These are phyloP conservation scores for Colletotrichum sp. DNA, from an alignment of 2,329 filamentous ascomycete species.

Conservation along the genomic window DNA sequence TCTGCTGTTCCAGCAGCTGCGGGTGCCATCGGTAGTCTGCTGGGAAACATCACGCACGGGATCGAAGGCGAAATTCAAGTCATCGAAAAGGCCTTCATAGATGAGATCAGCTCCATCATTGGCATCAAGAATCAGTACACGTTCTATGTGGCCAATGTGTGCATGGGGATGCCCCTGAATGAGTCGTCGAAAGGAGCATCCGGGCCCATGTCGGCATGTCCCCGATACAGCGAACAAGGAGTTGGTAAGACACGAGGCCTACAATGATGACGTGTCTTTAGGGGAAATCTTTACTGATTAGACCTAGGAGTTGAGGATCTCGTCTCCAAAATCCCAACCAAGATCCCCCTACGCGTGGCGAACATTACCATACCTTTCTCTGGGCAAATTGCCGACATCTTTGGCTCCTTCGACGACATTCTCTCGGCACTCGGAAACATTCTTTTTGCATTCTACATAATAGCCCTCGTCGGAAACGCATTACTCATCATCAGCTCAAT, in stretches of 20 bases:
- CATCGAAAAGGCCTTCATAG: neutral
- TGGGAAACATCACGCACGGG: neutral
- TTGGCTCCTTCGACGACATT: neutral
- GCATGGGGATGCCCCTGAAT: neutral
- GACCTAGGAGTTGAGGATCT: neutral
- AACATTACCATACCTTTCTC: neutral
- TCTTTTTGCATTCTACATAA: neutral
- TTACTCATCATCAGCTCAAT: neutral
- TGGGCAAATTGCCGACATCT: neutral
- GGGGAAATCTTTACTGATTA: fast-evolving
- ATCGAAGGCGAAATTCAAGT: neutral
- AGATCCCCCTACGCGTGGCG: neutral
- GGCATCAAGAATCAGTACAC: neutral
- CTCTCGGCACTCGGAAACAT: neutral
- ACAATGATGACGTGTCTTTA: fast-evolving
- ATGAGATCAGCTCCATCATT: neutral
- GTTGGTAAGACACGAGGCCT: neutral
- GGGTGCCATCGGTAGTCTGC: neutral
- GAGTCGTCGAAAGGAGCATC: neutral
- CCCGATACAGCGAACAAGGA: neutral
- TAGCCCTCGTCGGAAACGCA: neutral
- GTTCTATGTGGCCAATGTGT: neutral
- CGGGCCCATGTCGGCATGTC: neutral
- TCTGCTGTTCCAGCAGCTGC: neutral
- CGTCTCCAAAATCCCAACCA: neutral